Evolutionary conservation across 2,329 filamentous ascomycete species (phyloP), one percentile per base, ranked within the genome.

Genomic region (Aspergillus sp.): DNA sequence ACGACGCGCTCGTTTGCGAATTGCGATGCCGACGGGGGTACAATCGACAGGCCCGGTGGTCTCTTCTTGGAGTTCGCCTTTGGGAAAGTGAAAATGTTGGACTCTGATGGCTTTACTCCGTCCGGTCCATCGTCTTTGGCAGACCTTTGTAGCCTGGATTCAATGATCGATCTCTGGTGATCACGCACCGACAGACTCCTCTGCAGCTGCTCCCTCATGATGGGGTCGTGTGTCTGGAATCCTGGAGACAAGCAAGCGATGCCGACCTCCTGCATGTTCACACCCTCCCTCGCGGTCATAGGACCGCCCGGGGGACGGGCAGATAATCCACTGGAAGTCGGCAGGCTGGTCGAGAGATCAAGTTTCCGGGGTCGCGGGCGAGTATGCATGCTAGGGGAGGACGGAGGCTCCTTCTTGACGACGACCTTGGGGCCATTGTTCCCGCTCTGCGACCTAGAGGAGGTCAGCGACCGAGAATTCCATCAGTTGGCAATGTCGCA

Each of bases 1-100:
- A 98, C 93, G 22, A 96, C 86, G 47, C 91, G 75, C 68, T 98
- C 91, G 52, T 86, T 79, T 48, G 88, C 85, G 53, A 96, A 96
- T 41, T 88, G 82, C 47, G 91, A 79, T 44, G 93, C 86, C 4
- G 86, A 86, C 1, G 91, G 91, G 15, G 91, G 83, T n/a, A 93
- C 83, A 46, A 98, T 98, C 36, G 86, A 93, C 30, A 98, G 69
- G 27, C 88, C 88, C 1, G 86, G 91, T 37, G 78, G 74, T 58
- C 52, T 79, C 73, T 47, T 69, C 60, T 55, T 60, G 37, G 34
- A 71, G 64, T 48, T 64, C 63, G 40, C 50, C 44, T 47, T 54
- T 34, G 55, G 44, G 34, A 53, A 34, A 12, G 55, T 56, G 39
- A 64, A 60, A 13, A 60, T 51, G 30, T 53, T 61, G 14, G 64